Evolutionary conservation across 1,139 yeast species (phyloP), one percentile per base, ranked within the genome.

Genomic region (Debaryomyces nepalensis): DNA sequence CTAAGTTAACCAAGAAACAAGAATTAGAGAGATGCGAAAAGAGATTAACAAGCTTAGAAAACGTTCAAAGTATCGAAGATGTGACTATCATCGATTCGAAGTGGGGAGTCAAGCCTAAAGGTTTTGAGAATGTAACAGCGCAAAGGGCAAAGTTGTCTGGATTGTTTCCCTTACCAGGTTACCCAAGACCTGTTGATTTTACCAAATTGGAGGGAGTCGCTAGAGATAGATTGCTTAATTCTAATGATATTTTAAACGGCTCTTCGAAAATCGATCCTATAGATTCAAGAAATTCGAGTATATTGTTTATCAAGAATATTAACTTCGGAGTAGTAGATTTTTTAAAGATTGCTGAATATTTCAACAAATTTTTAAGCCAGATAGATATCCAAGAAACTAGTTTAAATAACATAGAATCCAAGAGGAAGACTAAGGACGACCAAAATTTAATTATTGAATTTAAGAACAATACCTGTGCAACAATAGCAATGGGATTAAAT

Each of bases 91-190:
- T 71, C 6, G 78, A 75, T 29, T 73, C 87, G 0, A 66, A 75
- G 41, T 90, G 97, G 97, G 96, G 90, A 38, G 68, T 78, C 11
- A 75, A 76, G 24, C 91, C 96, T 0, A 67, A 73, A 36, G 95
- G 91, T 0, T 87, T 86, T 59, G 95, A 88, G 55, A 75, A 77
- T 9, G 82, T 87, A 3, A 77, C 88, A 1, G 87, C 95, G 0
- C 89, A 83, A 50, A 73, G 87, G 50, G 96, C 96, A 4, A 90
- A 90, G 55, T 69, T 87, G 15, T 81, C 91, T 0, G 97, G 97
- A 0, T 63, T 87, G 3, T 90, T 88, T 53, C 89, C 93, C 0
- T 68, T 81, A 19, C 95, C 95, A 1, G 93, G 93, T 2, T 75
- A 77, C 39, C 81, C 86, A 0, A 71, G 77, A 49, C 80, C 79